phyloP scores from a whole-genome alignment of 2,329 filamentous ascomycete species.

The Alternaria dauci region DNA sequence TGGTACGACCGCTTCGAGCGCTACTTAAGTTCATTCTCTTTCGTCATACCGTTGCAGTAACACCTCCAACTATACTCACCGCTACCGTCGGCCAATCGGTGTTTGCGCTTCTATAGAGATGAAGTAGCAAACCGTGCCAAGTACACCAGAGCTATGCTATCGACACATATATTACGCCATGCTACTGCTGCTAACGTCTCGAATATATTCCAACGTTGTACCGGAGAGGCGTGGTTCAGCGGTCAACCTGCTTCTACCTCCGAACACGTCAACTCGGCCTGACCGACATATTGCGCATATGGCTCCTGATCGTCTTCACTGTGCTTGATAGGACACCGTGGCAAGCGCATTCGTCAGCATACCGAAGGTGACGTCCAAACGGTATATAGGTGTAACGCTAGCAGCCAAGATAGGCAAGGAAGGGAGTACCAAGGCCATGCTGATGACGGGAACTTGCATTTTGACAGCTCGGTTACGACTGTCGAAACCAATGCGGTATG shows the following conservation, averaged over 20 bases:
- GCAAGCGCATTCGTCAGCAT: constrained; percentile 6
- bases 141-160: constrained; percentile 1
- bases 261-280: constrained; percentile 20
- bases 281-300: constrained; percentile 12
- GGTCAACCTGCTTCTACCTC: constrained; percentile 8
- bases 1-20: constrained; percentile 9
- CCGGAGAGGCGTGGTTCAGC: constrained; percentile 9
- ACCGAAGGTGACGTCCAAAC: constrained; percentile 9
- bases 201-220: constrained; percentile 12
- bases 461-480: constrained; percentile 27
- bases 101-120: background rate
- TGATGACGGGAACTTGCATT: constrained; percentile 24
- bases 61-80: constrained; percentile 21
- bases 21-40: constrained; percentile 6
- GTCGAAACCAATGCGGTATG: background rate
- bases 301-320: background rate
- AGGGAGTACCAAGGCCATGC: constrained; percentile 22
- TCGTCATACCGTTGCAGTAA: constrained; percentile 27
- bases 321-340: constrained; percentile 10
- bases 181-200: constrained; percentile 4
- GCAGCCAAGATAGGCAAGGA: constrained; percentile 7
- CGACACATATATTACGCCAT: constrained; percentile 14
- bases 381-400: constrained; percentile 12
- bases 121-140: constrained; percentile 17
- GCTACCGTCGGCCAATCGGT: constrained; percentile 16